Conservation (phyloP, 1,139 yeast genomes). For the Saccharomyces hybrid region DNA sequence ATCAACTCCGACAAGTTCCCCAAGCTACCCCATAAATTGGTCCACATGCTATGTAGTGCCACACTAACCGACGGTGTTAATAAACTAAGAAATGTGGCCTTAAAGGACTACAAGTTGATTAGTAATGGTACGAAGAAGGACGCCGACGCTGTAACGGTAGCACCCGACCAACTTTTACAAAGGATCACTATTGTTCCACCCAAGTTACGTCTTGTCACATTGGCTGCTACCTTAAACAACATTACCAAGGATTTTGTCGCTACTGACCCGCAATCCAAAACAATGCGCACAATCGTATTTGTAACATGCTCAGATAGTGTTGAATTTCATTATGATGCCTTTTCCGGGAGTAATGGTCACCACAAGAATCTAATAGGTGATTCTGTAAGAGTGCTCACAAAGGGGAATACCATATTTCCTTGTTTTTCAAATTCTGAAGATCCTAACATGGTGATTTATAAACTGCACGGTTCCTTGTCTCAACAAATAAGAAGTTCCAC, state of each 20-base stretch:
- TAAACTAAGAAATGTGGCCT: constrained; percentile 68
- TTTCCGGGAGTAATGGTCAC: constrained; percentile 37
- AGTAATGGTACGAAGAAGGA: constrained; percentile 36
- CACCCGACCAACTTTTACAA: constrained; percentile 88
- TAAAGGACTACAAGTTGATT: constrained; percentile 65
- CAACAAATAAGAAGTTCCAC: constrained; percentile 80
- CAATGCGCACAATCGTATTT: constrained; percentile 67
- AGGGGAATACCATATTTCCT: constrained; percentile 27
- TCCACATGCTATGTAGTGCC: constrained; percentile 87
- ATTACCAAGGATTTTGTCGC: constrained; percentile 32
- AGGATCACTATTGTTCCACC: constrained; percentile 80
- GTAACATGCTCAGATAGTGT: constrained; percentile 96
- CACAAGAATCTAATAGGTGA: constrained; percentile 39
- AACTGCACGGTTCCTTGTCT: constrained; percentile 82
- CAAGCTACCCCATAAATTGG: constrained; percentile 58
- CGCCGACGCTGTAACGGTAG: constrained; percentile 35
- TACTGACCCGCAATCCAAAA: constrained; percentile 15
- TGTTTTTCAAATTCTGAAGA: constrained; percentile 30
- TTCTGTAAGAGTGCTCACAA: constrained; percentile 31
- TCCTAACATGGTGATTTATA: constrained; percentile 49
- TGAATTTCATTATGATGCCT: constrained; percentile 75
- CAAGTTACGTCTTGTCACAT: constrained; percentile 74
- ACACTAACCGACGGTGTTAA: constrained; percentile 78
- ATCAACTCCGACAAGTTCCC: constrained; percentile 41
- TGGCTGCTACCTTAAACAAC: constrained; percentile 57